Percentiles rank a stretch among this genome's conserved stretches.
phyloP scores from a whole-genome alignment of 2,329 filamentous ascomycete species.

The Diaporthe sp. region DNA sequence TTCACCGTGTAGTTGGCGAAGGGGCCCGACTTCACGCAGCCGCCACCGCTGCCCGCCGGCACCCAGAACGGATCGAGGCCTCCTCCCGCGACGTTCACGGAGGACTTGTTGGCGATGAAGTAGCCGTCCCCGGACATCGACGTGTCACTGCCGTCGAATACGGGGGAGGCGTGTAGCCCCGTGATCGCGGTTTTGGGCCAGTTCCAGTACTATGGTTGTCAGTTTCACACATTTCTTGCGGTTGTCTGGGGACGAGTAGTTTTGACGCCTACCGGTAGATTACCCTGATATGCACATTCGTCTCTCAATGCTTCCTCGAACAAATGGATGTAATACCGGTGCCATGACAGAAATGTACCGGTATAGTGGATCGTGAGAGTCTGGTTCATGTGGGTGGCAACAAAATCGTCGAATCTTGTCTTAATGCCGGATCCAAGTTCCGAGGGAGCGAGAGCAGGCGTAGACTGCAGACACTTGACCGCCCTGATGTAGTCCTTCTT shows the following conservation, averaged over 20 bases:
- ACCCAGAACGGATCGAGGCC: slow-evolving; percentile 48
- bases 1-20: slow-evolving; percentile 56
- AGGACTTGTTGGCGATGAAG: slow-evolving; percentile 48
- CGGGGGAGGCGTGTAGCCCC: slow-evolving; percentile 60
- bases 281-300: slow-evolving; percentile 41
- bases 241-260: neutral
- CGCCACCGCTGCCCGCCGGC: slow-evolving; percentile 63
- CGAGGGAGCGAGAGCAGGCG: slow-evolving; percentile 46
- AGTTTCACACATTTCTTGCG: neutral
- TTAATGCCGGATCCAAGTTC: slow-evolving; percentile 49
- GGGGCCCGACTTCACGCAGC: slow-evolving; percentile 64
- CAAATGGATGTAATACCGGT: slow-evolving; percentile 29
- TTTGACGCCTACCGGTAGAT: slow-evolving; percentile 37
- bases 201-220: slow-evolving; percentile 56
- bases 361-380: slow-evolving; percentile 34
- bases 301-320: slow-evolving; percentile 33
- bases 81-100: slow-evolving; percentile 44
- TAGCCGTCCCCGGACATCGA: slow-evolving; percentile 61
- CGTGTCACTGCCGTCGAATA: slow-evolving; percentile 59
- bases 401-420: slow-evolving; percentile 51
- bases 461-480: slow-evolving; percentile 48
- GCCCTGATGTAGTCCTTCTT: slow-evolving; percentile 46
- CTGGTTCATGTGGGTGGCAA: slow-evolving; percentile 45
- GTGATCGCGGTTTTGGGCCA: slow-evolving; percentile 60
- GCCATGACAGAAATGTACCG: slow-evolving; percentile 34